Evolutionary conservation across 768 basidiomycete species (phyloP).

Genomic region (Mycena metata): DNA sequence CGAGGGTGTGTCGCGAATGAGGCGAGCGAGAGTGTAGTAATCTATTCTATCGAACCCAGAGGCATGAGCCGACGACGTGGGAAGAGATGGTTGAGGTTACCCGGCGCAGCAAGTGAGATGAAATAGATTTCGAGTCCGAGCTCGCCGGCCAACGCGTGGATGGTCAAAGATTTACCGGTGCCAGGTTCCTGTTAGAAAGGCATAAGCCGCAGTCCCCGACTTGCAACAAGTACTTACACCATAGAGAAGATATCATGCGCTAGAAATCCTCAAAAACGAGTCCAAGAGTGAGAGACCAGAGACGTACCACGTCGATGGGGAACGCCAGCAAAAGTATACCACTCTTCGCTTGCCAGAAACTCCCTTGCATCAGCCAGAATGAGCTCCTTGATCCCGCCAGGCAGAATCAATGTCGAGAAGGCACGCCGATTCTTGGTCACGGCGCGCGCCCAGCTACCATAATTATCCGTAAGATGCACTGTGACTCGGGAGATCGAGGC

Average conservation of each 20-base stretch:
- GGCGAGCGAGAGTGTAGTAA: conserved; percentile 45
- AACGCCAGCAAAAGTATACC: conserved; percentile 49
- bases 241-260: conserved; percentile 36
- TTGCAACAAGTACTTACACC: conserved; percentile 13
- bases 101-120: conserved; percentile 45
- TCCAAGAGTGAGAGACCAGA: conserved; percentile 32
- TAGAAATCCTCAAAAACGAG: background rate
- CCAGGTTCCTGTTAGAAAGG: conserved; percentile 24
- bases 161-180: conserved; percentile 19
- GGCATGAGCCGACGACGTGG: no score
- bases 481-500: conserved; percentile 43
- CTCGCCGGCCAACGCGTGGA: conserved; percentile 56
- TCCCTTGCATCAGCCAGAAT: conserved; percentile 47
- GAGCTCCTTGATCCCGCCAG: conserved; percentile 42
- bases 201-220: background rate
- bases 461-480: conserved; percentile 41
- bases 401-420: conserved; percentile 47
- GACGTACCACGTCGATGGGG: conserved; percentile 48
- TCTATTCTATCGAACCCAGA: no score
- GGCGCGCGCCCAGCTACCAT: conserved; percentile 40
- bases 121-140: conserved; percentile 72
- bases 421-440: conserved; percentile 45
- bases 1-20: conserved; percentile 43
- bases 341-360: conserved; percentile 47
- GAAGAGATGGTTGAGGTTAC: conserved; percentile 26